These are phyloP conservation scores for Lentinula sp. DNA, from an alignment of 768 basidiomycete species.

Conservation along the genomic window DNA sequence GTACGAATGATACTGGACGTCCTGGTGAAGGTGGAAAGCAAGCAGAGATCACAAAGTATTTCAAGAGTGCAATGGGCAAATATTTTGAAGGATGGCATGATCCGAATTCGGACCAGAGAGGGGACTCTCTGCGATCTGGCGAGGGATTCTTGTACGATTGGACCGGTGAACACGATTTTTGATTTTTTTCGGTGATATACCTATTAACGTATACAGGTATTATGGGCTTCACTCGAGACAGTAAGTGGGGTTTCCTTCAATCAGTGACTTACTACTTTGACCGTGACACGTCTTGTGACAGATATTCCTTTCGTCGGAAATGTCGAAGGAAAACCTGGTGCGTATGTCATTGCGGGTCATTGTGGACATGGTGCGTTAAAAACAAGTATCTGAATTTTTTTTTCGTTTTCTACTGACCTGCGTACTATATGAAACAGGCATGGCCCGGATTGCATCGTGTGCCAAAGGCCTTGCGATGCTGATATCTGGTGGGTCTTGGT, in stretches of 20 bases:
- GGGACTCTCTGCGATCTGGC: conserved; percentile 6
- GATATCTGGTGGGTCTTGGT: conserved; percentile 4
- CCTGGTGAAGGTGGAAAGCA: conserved; percentile 13
- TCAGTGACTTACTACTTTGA: conserved; percentile 10
- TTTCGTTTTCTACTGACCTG: not conserved
- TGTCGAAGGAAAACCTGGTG: conserved; percentile 12
- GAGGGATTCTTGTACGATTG: conserved; percentile 14
- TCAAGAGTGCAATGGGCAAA: conserved; percentile 12
- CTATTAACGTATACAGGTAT: not conserved
- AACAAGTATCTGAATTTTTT: conserved; percentile 3
- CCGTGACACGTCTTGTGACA: not conserved
- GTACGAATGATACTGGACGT: conserved; percentile 6
- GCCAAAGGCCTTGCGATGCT: conserved; percentile 3
- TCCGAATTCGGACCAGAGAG: not conserved
- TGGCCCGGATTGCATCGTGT: conserved; percentile 3
- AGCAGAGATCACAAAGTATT: conserved; percentile 17
- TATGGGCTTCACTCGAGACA: conserved; percentile 5
- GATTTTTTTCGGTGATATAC: not conserved
- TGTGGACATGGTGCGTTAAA: conserved; percentile 17
- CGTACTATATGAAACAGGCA: not conserved
- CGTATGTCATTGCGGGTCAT: conserved; percentile 16
- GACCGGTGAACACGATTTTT: conserved; percentile 11
- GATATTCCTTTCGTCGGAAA: conserved; percentile 15
- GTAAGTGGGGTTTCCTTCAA: not conserved
- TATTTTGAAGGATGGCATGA: conserved; percentile 16